Percentiles rank a stretch among this genome's conserved stretches.
Evolutionary conservation across 257 asterid genomes (phyloP).

Genomic region (Cinchona pubescens): DNA sequence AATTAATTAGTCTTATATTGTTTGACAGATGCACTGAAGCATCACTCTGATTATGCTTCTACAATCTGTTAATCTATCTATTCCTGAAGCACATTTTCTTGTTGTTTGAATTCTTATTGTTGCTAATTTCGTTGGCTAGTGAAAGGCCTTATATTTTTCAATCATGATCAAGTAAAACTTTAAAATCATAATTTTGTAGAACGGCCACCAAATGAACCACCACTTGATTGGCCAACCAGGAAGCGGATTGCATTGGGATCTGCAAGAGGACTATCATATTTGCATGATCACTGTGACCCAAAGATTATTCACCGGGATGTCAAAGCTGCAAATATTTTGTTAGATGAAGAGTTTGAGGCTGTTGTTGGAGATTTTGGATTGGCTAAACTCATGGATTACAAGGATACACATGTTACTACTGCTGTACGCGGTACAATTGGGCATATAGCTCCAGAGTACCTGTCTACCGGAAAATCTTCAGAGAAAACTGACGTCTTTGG

Average conservation of each 20-base stretch:
- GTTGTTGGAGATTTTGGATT: slow-evolving; percentile 59
- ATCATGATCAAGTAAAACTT: background rate
- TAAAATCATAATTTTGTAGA: slow-evolving; percentile 27
- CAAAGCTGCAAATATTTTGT: slow-evolving; percentile 51
- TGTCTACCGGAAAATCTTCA: slow-evolving; percentile 51
- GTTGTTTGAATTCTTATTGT: background rate
- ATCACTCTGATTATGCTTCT: background rate
- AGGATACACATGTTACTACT: slow-evolving; percentile 57
- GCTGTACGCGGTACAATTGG: slow-evolving; percentile 64
- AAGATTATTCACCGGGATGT: slow-evolving; percentile 59
- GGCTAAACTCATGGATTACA: slow-evolving; percentile 59
- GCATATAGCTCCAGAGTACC: slow-evolving; percentile 56
- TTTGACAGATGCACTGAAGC: background rate
- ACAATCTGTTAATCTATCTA: background rate
- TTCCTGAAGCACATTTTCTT: background rate
- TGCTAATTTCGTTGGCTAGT: background rate
- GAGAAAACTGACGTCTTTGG: slow-evolving; percentile 60
- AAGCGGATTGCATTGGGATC: slow-evolving; percentile 52
- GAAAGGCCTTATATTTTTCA: background rate
- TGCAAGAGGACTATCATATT: slow-evolving; percentile 51
- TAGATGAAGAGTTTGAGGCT: slow-evolving; percentile 57
- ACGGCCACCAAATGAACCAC: slow-evolving; percentile 47
- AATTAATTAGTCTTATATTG: background rate
- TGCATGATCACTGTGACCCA: slow-evolving; percentile 57
- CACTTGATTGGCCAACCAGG: slow-evolving; percentile 53